A percentile compares a stretch with the other conserved stretches of the same genome.
Evolutionary conservation across 768 basidiomycete species (phyloP).

Genomic region (Coprinellus micaceus): DNA sequence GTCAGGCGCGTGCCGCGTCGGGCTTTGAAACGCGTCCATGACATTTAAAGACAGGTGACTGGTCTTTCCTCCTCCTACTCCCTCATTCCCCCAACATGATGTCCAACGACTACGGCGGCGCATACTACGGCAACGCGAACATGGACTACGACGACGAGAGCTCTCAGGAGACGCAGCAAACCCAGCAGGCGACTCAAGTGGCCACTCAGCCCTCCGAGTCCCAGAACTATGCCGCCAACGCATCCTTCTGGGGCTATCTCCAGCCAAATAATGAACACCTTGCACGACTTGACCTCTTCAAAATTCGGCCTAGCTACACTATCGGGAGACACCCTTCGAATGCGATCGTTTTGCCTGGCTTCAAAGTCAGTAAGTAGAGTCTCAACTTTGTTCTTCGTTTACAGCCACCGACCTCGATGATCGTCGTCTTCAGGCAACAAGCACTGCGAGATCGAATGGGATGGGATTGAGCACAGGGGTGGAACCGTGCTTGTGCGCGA

Average conservation of each 20-base stretch:
- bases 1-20: slow-evolving; percentile 16
- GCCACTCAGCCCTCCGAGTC: slow-evolving; percentile 31
- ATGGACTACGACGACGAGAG: slow-evolving; percentile 27
- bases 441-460: slow-evolving; percentile 60
- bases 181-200: slow-evolving; percentile 41
- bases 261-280: slow-evolving; percentile 56
- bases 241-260: slow-evolving; percentile 67
- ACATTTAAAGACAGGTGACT: slow-evolving; percentile 21
- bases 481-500: slow-evolving; percentile 50
- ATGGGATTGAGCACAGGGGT: slow-evolving; percentile 44
- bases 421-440: slow-evolving; percentile 41
- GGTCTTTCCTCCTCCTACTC: not conserved
- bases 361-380: slow-evolving; percentile 74
- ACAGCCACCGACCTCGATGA: not conserved
- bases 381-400: not conserved
- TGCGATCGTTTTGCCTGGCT: slow-evolving; percentile 56
- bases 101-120: slow-evolving; percentile 11
- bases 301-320: slow-evolving; percentile 41
- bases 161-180: slow-evolving; percentile 33
- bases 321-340: slow-evolving; percentile 57
- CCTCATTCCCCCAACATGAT: slow-evolving; percentile 16
- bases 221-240: slow-evolving; percentile 21
- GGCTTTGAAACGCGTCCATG: slow-evolving; percentile 30
- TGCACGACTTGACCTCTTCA: slow-evolving; percentile 61
- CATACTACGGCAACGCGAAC: too few relatives aligned